Conservation (phyloP, 768 basidiomycete genomes). For the Myochromella boudieri region DNA sequence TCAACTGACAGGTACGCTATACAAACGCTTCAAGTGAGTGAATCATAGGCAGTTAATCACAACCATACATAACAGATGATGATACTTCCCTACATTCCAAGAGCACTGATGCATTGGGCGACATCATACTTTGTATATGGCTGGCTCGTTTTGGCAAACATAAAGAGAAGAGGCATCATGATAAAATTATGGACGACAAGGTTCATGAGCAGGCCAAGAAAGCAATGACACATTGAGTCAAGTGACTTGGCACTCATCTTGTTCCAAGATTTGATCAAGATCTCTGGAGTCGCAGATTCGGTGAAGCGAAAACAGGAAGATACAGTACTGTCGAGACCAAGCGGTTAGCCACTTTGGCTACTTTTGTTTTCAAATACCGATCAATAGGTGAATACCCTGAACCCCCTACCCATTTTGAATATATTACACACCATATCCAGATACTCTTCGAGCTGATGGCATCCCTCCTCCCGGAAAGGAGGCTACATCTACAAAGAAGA, state of each 20-base stretch:
- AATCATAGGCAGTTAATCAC: too few relatives aligned
- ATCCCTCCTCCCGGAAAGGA: not conserved
- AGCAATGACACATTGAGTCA: conserved; percentile 23
- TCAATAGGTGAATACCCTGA: conserved; percentile 20
- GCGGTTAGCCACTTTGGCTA: not conserved
- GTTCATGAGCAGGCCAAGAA: conserved; percentile 28
- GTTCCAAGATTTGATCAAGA: too few relatives aligned
- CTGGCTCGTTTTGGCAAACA: not conserved
- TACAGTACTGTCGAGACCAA: too few relatives aligned
- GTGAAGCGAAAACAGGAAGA: not conserved
- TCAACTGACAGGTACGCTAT: conserved; percentile 11
- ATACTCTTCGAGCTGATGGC: too few relatives aligned
- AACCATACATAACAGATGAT: too few relatives aligned
- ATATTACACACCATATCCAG: too few relatives aligned
- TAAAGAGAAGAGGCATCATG: not conserved
- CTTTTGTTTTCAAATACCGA: too few relatives aligned
- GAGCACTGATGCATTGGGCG: conserved; percentile 15
- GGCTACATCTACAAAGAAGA: not conserved
- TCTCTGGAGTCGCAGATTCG: conserved; percentile 1
- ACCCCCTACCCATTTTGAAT: too few relatives aligned
- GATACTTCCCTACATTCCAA: conserved; percentile 17
- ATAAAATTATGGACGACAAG: not conserved
- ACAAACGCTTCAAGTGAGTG: too few relatives aligned
- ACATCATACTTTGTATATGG: conserved; percentile 14
- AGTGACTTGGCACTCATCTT: conserved; percentile 12